Conservation (phyloP, 768 basidiomycete species). For the Heimioporus sp. region DNA sequence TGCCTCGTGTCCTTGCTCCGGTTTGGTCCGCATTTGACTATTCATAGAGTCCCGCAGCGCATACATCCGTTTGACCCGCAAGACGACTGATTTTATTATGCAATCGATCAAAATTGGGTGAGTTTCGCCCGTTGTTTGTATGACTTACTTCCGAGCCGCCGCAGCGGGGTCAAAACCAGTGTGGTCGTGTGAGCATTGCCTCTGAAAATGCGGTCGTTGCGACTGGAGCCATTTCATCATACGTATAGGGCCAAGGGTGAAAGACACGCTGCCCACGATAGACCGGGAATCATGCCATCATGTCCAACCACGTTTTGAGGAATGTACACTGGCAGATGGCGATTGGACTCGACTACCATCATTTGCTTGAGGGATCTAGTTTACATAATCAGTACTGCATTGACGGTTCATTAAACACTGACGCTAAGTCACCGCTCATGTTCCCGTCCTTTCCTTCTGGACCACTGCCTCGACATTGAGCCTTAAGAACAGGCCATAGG, state of each 20-base stretch:
- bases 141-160: background rate
- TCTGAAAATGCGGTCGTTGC: no score
- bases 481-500: constrained; percentile 29
- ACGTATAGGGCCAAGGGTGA: constrained; percentile 26
- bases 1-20: no score
- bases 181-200: background rate
- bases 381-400: constrained; percentile 27
- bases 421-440: constrained; percentile 21
- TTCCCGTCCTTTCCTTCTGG: constrained; percentile 15
- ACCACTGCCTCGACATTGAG: constrained; percentile 23
- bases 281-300: background rate
- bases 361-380: no score
- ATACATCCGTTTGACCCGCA: no score
- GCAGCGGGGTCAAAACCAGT: background rate
- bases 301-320: background rate
- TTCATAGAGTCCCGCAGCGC: no score
- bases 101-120: background rate
- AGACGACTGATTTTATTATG: no score
- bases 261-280: constrained; percentile 32
- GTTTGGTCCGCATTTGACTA: no score
- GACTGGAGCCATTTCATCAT: background rate
- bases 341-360: background rate
- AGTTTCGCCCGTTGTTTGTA: background rate
- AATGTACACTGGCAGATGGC: background rate
- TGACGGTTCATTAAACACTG: constrained; percentile 17